These are phyloP conservation scores for Globisporangium nodosum DNA, from an alignment of 352 stramenopile genomes.

Conservation along the genomic window DNA sequence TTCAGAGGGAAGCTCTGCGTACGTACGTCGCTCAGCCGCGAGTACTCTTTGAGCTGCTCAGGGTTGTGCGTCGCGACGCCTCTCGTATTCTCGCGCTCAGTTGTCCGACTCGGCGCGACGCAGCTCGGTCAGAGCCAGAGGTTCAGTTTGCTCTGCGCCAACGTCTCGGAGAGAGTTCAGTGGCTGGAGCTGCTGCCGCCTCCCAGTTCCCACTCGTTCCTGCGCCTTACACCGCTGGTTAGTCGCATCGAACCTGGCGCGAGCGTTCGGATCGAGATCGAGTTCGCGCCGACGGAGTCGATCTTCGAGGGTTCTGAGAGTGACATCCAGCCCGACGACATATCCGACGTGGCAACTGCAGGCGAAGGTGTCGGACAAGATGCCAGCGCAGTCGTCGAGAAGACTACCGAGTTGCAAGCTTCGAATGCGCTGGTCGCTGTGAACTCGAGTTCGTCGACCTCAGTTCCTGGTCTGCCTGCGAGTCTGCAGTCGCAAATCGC, in stretches of 20 bases:
- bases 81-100: conserved; percentile 28
- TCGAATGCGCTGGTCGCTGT: background rate
- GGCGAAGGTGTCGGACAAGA: no score
- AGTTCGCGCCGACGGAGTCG: conserved; percentile 51
- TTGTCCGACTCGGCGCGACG: conserved; percentile 29
- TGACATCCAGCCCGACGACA: no score
- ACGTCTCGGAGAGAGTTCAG: conserved; percentile 22
- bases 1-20: conserved; percentile 19
- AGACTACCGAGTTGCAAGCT: background rate
- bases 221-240: conserved; percentile 67
- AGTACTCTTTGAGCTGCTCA: conserved; percentile 26
- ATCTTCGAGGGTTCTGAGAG: conserved; percentile 26
- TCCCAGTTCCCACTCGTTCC: conserved; percentile 19
- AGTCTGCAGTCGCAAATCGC: background rate
- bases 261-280: conserved; percentile 72
- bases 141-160: conserved; percentile 24
- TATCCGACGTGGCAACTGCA: no score
- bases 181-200: conserved; percentile 27
- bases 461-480: background rate
- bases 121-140: conserved; percentile 31
- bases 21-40: conserved; percentile 31
- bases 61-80: conserved; percentile 22
- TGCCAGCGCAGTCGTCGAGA: conserved; percentile 3
- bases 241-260: conserved; percentile 32
- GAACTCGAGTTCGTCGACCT: conserved; percentile 5